A percentile compares a stretch with the other conserved stretches of the same genome.
These are phyloP conservation scores for Macaranga tanarius DNA, from an alignment of 441 rosid species.

Conservation along the genomic window DNA sequence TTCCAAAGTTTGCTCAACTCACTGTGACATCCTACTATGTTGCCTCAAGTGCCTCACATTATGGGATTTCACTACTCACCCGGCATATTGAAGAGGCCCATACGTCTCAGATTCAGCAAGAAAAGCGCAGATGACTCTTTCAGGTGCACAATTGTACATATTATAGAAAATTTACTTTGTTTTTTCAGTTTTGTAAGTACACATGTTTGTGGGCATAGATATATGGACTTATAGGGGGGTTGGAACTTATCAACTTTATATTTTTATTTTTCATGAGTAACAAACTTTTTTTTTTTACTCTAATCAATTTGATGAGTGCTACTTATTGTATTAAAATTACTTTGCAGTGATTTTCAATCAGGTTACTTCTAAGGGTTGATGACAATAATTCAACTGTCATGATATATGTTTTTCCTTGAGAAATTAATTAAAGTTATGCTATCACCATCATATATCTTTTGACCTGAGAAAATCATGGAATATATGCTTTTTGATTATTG, in stretches of 20 bases:
- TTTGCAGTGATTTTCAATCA: not conserved
- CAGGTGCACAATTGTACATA: slow-evolving; percentile 24
- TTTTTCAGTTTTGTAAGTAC: slow-evolving; percentile 24
- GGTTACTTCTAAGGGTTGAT: not conserved
- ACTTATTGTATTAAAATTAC: not conserved
- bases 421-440: not conserved
- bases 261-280: not conserved
- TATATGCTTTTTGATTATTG: not conserved
- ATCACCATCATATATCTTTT: not conserved
- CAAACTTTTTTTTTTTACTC: not conserved
- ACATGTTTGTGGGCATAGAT: slow-evolving; percentile 1
- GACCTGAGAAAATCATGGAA: not conserved
- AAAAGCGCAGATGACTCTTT: slow-evolving; percentile 44
- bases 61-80: slow-evolving; percentile 77
- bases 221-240: slow-evolving; percentile 8
- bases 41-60: slow-evolving; percentile 84
- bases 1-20: slow-evolving; percentile 82
- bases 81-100: slow-evolving; percentile 66
- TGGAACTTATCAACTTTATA: not conserved
- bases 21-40: slow-evolving; percentile 84
- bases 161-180: slow-evolving; percentile 14
- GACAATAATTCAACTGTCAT: too few relatives aligned
- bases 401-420: not conserved
- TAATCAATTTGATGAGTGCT: not conserved
- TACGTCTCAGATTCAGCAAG: slow-evolving; percentile 43